phyloP scores from a whole-genome alignment of 169 alveolate species.

The Toxoplasma gondii region DNA sequence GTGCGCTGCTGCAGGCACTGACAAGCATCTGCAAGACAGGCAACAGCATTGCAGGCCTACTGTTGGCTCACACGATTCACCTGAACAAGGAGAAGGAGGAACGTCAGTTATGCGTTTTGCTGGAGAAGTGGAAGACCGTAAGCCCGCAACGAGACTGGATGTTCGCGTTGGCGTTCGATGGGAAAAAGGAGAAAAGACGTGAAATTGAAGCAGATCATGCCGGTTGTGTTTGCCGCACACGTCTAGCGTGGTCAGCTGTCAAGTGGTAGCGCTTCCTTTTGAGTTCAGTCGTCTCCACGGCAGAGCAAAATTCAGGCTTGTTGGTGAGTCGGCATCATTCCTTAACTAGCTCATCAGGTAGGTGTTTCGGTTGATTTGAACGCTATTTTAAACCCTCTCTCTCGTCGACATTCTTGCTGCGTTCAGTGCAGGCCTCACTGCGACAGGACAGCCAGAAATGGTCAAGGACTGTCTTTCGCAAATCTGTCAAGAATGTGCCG shows the following conservation, averaged over 20 bases:
- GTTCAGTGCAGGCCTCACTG: background rate
- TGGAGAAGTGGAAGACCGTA: conserved; percentile 19
- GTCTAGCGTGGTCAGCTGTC: too few species aligned
- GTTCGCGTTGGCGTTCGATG: too few species aligned
- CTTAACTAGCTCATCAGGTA: too few species aligned
- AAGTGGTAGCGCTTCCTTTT: too few species aligned
- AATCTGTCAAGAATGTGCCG: background rate
- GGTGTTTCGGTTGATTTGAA: too few species aligned
- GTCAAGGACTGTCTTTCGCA: background rate
- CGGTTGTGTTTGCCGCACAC: too few species aligned
- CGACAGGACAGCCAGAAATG: background rate
- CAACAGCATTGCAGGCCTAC: conserved; percentile 30
- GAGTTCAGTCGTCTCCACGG: too few species aligned
- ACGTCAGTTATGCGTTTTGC: background rate
- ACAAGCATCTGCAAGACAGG: conserved; percentile 39
- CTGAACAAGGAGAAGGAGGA: conserved; percentile 26
- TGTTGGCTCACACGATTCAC: conserved; percentile 9
- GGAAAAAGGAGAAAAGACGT: too few species aligned
- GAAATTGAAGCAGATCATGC: too few species aligned
- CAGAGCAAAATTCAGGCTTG: too few species aligned
- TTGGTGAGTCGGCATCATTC: too few species aligned
- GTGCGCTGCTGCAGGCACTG: background rate
- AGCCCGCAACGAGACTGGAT: background rate
- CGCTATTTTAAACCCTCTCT: too few species aligned
- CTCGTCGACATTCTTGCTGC: background rate